Evolutionary conservation across 2,329 filamentous ascomycete species (phyloP).

Genomic region (Aspergillus bombycis): DNA sequence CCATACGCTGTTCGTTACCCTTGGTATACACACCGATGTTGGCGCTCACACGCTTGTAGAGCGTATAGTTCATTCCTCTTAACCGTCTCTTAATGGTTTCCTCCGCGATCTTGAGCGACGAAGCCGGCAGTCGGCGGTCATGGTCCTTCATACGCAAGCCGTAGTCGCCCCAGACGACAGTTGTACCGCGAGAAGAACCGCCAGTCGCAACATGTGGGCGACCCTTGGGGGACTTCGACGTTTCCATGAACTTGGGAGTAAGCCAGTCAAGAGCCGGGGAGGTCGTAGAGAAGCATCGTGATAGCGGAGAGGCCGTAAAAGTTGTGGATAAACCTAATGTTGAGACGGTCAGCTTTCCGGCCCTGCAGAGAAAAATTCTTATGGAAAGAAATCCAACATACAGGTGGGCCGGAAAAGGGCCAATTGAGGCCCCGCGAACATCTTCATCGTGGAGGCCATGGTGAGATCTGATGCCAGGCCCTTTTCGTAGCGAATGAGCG

Average conservation of each 20-base stretch:
- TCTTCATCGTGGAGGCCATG: constrained; percentile 42
- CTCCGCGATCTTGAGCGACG: constrained; percentile 85
- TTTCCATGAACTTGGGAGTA: constrained; percentile 75
- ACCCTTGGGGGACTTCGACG: constrained; percentile 87
- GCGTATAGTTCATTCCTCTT: constrained; percentile 85
- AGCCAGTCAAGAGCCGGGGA: constrained; percentile 71
- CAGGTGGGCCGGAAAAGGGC: constrained; percentile 38
- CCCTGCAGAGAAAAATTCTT: constrained; percentile 11
- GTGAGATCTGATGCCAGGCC: constrained; percentile 18
- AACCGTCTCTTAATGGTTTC: constrained; percentile 89
- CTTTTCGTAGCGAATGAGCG: constrained; percentile 7
- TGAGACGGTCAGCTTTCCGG: constrained; percentile 23
- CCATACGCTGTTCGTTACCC: constrained; percentile 98
- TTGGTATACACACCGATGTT: constrained; percentile 95
- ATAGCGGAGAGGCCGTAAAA: constrained; percentile 42
- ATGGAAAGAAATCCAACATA: constrained; percentile 24
- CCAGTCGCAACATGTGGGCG: constrained; percentile 85
- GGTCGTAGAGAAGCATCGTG: constrained; percentile 74
- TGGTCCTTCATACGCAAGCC: constrained; percentile 92
- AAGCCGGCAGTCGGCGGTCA: constrained; percentile 84
- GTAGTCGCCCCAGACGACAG: constrained; percentile 94
- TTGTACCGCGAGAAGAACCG: constrained; percentile 88
- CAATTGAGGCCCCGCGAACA: constrained; percentile 40
- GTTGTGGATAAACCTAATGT: constrained; percentile 31
- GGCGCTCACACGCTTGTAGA: constrained; percentile 89